Evolutionary conservation across 2,329 filamentous ascomycete species (phyloP), one percentile per base, ranked within the genome.

Genomic region (Beauveria sp.): DNA sequence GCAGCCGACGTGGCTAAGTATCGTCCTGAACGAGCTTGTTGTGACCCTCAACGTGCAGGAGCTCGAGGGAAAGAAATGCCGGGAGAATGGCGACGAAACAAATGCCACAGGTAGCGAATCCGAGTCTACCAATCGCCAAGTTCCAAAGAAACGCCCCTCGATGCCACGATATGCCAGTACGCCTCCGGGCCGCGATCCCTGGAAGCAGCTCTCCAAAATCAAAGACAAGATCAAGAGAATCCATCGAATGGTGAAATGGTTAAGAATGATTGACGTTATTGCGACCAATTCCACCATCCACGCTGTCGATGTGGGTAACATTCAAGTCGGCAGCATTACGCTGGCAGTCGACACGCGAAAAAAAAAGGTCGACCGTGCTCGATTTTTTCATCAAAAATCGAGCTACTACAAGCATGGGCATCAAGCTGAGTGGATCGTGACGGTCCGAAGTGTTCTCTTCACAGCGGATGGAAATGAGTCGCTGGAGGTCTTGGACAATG

Each of bases 341-440:
- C 79, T 96, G 64, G 89, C 91, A 5, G 90, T 99, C 59, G 93
- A 99, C 71, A 98, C 95, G 7, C 82, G 96, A 67, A 87, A 86
- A 64, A 96, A 96, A 76, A 93, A 93, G 75, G 91, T 96, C 34
- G 93, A 97, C 71, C 86, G 92, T 60, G 91, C 91, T 63, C 89
- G 92, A 50, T 88, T 96, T 69, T 96, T 96, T 74, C 88, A 93
- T 67, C 90, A 91, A 70, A 83, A 88, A 74, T 86, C 87, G 70
- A 73, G 74, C 38, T 75, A 73, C 16, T 70, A 85, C 55, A 86
- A 89, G 67, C 82, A 74, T 58, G 82, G 76, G 50, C 71, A 84
- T 52, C 92, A 95, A 45, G 93, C 93, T 1, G 96, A 99, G 78
- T 99, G 96, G 93, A 93, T 96, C 65, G 83, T 96, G 68, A 89